These are phyloP conservation scores for Articulospora tetracladia DNA, from an alignment of 495 filamentous ascomycete genomes.

Conservation along the genomic window DNA sequence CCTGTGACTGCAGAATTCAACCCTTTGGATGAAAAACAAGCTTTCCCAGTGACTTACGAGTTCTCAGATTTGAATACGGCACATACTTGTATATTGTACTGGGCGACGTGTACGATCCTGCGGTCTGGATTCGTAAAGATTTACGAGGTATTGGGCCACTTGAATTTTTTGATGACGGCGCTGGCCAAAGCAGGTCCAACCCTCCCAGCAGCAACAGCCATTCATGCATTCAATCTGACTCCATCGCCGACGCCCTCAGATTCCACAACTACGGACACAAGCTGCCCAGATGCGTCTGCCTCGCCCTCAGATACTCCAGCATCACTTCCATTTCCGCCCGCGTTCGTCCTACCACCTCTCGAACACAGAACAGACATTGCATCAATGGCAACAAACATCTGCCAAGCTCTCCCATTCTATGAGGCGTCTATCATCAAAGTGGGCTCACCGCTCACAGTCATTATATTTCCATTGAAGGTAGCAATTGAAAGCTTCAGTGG, in stretches of 20 bases:
- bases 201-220: not conserved
- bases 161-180: not conserved
- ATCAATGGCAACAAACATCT: conserved; percentile 28
- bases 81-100: conserved; percentile 32
- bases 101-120: conserved; percentile 29
- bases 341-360: conserved; percentile 18
- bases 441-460: not conserved
- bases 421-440: conserved; percentile 13
- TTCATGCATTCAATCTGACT: not conserved
- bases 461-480: conserved; percentile 16
- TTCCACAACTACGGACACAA: not conserved
- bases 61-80: conserved; percentile 27
- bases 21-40: conserved; percentile 4
- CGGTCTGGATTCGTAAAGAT: conserved; percentile 17
- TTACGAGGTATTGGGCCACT: not conserved
- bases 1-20: conserved; percentile 21
- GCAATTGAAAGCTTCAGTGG: conserved; percentile 13
- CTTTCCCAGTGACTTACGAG: conserved; percentile 31
- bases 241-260: not conserved
- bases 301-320: not conserved
- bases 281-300: not conserved
- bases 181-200: not conserved
- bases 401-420: conserved; percentile 32
- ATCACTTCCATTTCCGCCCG: conserved; percentile 21
- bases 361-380: conserved; percentile 25